Evolutionary conservation across 768 basidiomycete species (phyloP), one percentile per base, ranked within the genome.

Genomic region (Serendipita vermifera): DNA sequence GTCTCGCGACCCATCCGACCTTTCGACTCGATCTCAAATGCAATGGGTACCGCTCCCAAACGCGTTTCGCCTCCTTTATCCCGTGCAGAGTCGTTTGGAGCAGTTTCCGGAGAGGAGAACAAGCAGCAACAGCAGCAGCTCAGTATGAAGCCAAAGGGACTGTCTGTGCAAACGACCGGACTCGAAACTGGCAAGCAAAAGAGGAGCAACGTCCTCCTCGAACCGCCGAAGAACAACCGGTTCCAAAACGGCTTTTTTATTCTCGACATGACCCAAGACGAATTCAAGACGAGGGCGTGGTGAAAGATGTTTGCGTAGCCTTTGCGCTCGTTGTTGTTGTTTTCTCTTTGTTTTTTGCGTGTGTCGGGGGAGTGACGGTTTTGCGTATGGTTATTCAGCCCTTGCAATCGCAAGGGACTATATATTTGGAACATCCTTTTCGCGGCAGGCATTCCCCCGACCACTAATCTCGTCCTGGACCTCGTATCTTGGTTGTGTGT

Each of bases 221-320:
- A 87, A 66, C 83, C 85, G 7, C 85, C 88, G 26, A 75, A 80
- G 64, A 80, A 84, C 66, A 53, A 53, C 40, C 46, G 48, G 31
- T 79, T 79, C 68, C 76, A 78, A 66, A 73, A 74, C 46, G 79
- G 77, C 35, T 64, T 67, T 55, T 90, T 88, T 62, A 73, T 83
- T 59, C 79, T 91, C 54, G 77, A 89, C 68, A 75, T 91, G 57
- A 88, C 87, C 0, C 87, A 87, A 66, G 86, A 79, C 5, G 87
- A 91, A 67, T 76, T 91, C 66, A 77, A 51, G 46, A 5, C 46
- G 5, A 51, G 46, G 29, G 46, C 46, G 17, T 51, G 46, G 46
- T 51, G 17, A n/a, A n/a, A 9, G 35, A 51, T 22, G n/a, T n/a
- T n/a, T n/a, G n/a, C n/a, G n/a, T n/a, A n/a, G n/a, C n/a, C n/a